Evolutionary conservation across 805 yeast genomes (phyloP), one percentile per base, ranked within the genome.

Genomic region (Wickerhamomyces ciferrii): DNA sequence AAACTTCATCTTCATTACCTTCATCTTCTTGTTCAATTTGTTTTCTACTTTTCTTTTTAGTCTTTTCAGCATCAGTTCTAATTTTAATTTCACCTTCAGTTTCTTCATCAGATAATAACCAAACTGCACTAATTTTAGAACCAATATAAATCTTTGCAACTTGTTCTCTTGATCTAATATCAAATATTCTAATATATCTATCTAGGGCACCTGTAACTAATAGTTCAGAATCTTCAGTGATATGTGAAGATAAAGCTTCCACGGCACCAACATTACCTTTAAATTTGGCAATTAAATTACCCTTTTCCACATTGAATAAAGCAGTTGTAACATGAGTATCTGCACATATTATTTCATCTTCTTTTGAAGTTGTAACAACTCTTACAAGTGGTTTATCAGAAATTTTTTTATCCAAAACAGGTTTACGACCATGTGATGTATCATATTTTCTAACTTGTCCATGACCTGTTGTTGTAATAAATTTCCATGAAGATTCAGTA

Each of bases 141-240:
- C 95, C 96, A 24, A 84, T 58, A 56, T 78, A 92, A 5, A 87
- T 85, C 59, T 89, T 89, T 8, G 81, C 89, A 14, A 67, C 43
- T 42, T 79, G 69, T 39, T 78, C 76, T 43, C 95, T 73, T 1
- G 81, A 66, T 2, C 67, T 67, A 5, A 81, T 60, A 49, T 89
- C 84, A 64, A 78, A 92, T 4, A 87, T 87, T 48, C 97, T 76
- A 24, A 88, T 72, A 57, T 89, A 92, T 57, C 96, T 75, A 60
- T 94, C 99, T 20, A 91, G 74, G 0, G 97, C 96, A 39, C 96
- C 97, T 18, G 87, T 73, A 2, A 82, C 81, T 8, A 91, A 58
- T 25, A 84, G 59, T 10, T 72, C 71, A 5, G 69, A 66, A 11
- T 68, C 63, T 1, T 58, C 57, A 4, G 43, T 29, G 10, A 59